Evolutionary conservation across 2,329 filamentous ascomycete genomes (phyloP).

Genomic region (Ceratocystis cubensis): DNA sequence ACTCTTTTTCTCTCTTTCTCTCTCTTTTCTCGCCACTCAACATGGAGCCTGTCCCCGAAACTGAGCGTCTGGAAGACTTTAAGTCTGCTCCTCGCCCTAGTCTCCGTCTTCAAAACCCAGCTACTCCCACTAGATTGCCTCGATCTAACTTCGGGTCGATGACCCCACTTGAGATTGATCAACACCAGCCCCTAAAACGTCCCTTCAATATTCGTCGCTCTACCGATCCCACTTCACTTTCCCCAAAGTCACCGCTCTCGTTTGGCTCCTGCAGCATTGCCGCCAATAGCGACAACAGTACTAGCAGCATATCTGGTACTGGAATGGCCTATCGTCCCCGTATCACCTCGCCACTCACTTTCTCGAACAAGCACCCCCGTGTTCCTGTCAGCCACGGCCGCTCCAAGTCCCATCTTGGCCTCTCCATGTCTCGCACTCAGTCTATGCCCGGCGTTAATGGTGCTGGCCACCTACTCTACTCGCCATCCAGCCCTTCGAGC

Average conservation of each 20-base stretch:
- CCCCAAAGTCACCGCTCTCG: slow-evolving; percentile 39
- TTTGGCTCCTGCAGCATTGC: neutral
- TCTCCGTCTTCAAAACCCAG: slow-evolving; percentile 36
- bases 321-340: slow-evolving; percentile 42
- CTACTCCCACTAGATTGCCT: slow-evolving; percentile 23
- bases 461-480: slow-evolving; percentile 44
- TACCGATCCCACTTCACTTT: slow-evolving; percentile 44
- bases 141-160: slow-evolving; percentile 16
- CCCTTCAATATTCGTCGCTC: slow-evolving; percentile 44
- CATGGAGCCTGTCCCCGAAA: slow-evolving; percentile 58
- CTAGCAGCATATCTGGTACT: slow-evolving; percentile 26
- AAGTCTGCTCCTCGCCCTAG: slow-evolving; percentile 44
- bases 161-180: slow-evolving; percentile 32
- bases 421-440: slow-evolving; percentile 49
- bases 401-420: slow-evolving; percentile 23
- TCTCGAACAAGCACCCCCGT: slow-evolving; percentile 2
- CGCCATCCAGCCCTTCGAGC: slow-evolving; percentile 41
- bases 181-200: slow-evolving; percentile 32
- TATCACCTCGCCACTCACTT: slow-evolving; percentile 47
- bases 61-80: slow-evolving; percentile 56
- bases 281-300: slow-evolving; percentile 30
- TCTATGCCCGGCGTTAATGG: slow-evolving; percentile 52
- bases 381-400: slow-evolving; percentile 14
- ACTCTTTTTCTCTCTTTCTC: neutral
- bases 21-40: slow-evolving; percentile 21